phyloP scores from a whole-genome alignment of 2,329 filamentous ascomycete genomes.

The Pseudogymnoascus sp. region DNA sequence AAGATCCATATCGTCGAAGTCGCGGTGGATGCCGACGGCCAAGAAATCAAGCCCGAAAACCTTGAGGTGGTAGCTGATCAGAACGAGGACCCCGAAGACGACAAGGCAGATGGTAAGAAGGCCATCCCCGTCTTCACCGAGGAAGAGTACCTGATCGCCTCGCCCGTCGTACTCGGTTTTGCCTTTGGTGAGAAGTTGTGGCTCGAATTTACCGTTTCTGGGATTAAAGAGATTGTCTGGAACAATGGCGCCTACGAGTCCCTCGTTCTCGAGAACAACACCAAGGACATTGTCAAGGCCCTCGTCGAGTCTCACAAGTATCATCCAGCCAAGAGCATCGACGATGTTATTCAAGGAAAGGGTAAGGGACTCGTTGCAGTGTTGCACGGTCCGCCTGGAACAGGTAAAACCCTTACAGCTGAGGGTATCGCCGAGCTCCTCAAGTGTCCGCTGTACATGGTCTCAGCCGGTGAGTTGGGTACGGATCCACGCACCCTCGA shows the following conservation, averaged over 20 bases:
- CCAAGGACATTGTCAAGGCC: conserved; percentile 64
- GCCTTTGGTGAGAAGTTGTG: conserved; percentile 82
- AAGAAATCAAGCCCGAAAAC: conserved; percentile 45
- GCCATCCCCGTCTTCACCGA: conserved; percentile 56
- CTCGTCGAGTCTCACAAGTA: conserved; percentile 80
- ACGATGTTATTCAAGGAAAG: conserved; percentile 76
- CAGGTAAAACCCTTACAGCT: conserved; percentile 81
- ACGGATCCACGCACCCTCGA: conserved; percentile 69
- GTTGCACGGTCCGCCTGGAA: conserved; percentile 77
- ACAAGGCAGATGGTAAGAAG: conserved; percentile 25
- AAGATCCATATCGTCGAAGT: conserved; percentile 44
- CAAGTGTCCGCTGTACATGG: conserved; percentile 74
- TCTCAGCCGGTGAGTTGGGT: conserved; percentile 72
- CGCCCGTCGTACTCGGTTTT: conserved; percentile 78
- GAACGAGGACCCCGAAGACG: conserved; percentile 20
- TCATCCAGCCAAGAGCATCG: conserved; percentile 70
- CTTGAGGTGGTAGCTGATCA: conserved; percentile 22
- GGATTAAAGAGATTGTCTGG: conserved; percentile 74
- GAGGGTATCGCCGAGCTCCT: conserved; percentile 80
- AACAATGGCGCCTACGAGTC: conserved; percentile 76
- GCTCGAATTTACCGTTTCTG: conserved; percentile 78
- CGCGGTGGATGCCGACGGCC: conserved; percentile 45
- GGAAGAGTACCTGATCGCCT: conserved; percentile 76
- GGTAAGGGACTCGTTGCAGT: conserved; percentile 77
- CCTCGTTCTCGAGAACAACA: conserved; percentile 59